Evolutionary conservation across 2,329 filamentous ascomycete genomes (phyloP).

Genomic region (Nemania bipapillata): DNA sequence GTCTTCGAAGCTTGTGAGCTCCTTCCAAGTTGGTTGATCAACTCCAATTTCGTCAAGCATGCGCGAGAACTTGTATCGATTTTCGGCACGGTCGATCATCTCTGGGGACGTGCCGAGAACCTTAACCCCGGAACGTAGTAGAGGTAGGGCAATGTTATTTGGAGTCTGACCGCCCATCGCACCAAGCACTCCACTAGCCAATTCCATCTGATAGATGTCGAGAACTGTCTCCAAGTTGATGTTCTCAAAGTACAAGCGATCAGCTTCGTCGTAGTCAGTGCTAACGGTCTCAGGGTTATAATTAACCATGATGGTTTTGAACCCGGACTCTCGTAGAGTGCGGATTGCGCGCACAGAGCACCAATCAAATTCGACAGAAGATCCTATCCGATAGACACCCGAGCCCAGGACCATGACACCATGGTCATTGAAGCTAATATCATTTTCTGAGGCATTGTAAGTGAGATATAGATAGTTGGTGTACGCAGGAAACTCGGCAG

Average conservation of each 20-base stretch:
- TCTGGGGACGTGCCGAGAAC: constrained; percentile 95
- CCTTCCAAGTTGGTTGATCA: constrained; percentile 98
- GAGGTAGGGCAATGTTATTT: constrained; percentile 93
- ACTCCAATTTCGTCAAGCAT: constrained; percentile 96
- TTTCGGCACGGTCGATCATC: constrained; percentile 98
- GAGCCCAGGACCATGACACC: constrained; percentile 97
- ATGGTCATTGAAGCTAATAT: constrained; percentile 85
- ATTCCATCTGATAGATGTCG: constrained; percentile 92
- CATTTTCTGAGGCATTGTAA: constrained; percentile 89
- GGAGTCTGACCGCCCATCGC: constrained; percentile 98
- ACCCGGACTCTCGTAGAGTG: constrained; percentile 82
- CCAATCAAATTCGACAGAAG: constrained; percentile 99
- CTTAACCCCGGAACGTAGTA: constrained; percentile 89
- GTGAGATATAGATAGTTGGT: constrained; percentile 98
- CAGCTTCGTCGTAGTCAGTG: constrained; percentile 94
- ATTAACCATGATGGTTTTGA: constrained; percentile 87
- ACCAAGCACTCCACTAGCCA: constrained; percentile 83
- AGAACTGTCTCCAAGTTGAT: constrained; percentile 90
- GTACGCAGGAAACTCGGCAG: constrained; percentile 91
- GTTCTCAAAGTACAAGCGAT: constrained; percentile 95
- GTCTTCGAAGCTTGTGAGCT: constrained; percentile 93
- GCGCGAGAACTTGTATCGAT: constrained; percentile 97
- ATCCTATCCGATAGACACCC: constrained; percentile 96
- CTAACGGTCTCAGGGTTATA: constrained; percentile 90
- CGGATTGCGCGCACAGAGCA: constrained; percentile 94